These are phyloP conservation scores for Fagopyrum esculentum DNA, from an alignment of 148 eudicot species.

Conservation along the genomic window DNA sequence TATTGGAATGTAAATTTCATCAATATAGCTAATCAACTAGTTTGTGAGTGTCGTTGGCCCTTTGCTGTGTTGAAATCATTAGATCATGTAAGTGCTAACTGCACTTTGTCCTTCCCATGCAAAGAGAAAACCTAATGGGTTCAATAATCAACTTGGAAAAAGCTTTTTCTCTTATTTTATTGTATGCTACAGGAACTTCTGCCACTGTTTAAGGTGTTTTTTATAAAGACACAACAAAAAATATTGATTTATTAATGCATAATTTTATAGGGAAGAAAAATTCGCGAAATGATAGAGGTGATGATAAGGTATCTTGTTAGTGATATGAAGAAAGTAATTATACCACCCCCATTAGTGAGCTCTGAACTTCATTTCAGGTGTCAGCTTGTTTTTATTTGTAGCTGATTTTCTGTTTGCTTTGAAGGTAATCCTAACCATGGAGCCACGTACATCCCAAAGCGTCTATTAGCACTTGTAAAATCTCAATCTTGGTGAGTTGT, in stretches of 20 bases:
- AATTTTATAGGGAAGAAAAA: neutral
- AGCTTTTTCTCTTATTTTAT: neutral
- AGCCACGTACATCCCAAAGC: slow-evolving; percentile 29
- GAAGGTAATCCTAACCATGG: slow-evolving; percentile 47
- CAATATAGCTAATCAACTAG: neutral
- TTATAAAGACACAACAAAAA: neutral
- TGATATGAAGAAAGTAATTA: neutral
- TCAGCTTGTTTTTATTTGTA: slow-evolving; percentile 1
- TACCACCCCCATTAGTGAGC: neutral
- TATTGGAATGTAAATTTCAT: neutral
- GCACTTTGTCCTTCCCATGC: neutral
- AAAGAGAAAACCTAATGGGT: neutral
- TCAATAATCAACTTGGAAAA: neutral
- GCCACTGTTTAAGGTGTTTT: neutral
- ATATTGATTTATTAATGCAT: neutral
- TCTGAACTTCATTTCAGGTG: neutral
- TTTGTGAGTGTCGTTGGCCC: neutral
- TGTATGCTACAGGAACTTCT: neutral
- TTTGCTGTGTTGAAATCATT: neutral
- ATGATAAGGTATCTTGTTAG: too few species aligned
- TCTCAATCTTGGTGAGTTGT: slow-evolving; percentile 41
- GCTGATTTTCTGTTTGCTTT: slow-evolving; percentile 12
- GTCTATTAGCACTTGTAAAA: slow-evolving; percentile 33
- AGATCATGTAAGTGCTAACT: neutral
- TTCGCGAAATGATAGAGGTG: neutral